Conservation (phyloP, 2,329 filamentous ascomycete genomes). For the Diaporthe sp. region DNA sequence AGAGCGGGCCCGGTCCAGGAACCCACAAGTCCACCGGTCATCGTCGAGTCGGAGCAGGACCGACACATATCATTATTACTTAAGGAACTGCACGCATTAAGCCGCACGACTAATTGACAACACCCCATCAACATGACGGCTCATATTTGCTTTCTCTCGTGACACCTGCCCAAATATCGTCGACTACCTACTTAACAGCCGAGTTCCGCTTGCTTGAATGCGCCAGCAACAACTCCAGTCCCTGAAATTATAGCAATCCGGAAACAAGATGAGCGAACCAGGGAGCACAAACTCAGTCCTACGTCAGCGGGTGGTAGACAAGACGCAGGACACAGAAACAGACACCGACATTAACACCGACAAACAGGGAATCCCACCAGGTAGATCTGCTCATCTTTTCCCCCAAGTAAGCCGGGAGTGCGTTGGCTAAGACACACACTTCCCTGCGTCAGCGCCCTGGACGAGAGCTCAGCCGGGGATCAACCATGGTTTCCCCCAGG, state of each 20-base stretch:
- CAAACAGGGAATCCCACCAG: slow-evolving; percentile 34
- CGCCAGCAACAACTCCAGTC: neutral
- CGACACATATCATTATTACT: slow-evolving; percentile 17
- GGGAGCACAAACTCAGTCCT: slow-evolving; percentile 1
- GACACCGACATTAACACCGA: slow-evolving; percentile 2
- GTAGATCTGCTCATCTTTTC: slow-evolving; percentile 7
- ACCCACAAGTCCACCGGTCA: slow-evolving; percentile 5
- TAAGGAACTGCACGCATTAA: neutral
- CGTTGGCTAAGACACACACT: slow-evolving; percentile 1
- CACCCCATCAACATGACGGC: slow-evolving; percentile 4
- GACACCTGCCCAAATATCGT: neutral
- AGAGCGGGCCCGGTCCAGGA: neutral
- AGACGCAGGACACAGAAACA: neutral
- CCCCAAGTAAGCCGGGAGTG: neutral
- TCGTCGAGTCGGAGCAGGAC: slow-evolving; percentile 17
- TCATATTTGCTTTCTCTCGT: neutral
- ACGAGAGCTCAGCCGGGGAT: slow-evolving; percentile 25
- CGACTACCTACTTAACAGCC: neutral
- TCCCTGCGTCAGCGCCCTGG: slow-evolving; percentile 7
- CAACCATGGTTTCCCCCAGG: slow-evolving; percentile 68
- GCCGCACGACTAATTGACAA: slow-evolving; percentile 8
- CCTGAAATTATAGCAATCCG: neutral
- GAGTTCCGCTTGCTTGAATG: neutral
- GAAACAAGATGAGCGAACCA: neutral
- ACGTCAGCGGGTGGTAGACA: slow-evolving; percentile 15